Percentiles rank a stretch among this genome's conserved stretches.
These are phyloP conservation scores for Nakazawaea ambrosiae DNA, from an alignment of 805 yeast genomes.

Conservation along the genomic window DNA sequence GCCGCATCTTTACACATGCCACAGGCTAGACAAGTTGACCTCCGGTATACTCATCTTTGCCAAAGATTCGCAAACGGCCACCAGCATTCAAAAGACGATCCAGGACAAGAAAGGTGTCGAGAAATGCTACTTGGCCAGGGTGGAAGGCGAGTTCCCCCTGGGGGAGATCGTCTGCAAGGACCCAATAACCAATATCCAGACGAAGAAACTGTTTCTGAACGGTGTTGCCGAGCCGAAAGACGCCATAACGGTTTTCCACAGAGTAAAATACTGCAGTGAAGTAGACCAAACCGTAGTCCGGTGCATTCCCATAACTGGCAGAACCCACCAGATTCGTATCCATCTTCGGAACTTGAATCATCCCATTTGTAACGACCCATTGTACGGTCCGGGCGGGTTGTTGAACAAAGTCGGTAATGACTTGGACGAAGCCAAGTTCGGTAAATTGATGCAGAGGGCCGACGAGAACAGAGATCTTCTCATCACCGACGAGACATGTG, in stretches of 20 bases:
- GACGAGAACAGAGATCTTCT: constrained; percentile 15
- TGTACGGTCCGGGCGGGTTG: constrained; percentile 15
- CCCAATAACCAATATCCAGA: constrained; percentile 28
- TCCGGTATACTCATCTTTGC: constrained; percentile 44
- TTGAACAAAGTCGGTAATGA: not conserved
- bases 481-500: constrained; percentile 21
- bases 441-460: constrained; percentile 11
- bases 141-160: constrained; percentile 32
- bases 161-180: constrained; percentile 23
- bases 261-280: constrained; percentile 8
- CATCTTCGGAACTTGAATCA: constrained; percentile 40
- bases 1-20: constrained; percentile 26
- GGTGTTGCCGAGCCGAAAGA: constrained; percentile 15
- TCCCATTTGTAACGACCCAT: constrained; percentile 29
- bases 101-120: constrained; percentile 18
- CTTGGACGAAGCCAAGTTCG: constrained; percentile 9
- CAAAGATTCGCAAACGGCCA: constrained; percentile 26
- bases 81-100: constrained; percentile 26
- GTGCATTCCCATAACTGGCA: constrained; percentile 46
- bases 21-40: constrained; percentile 45
- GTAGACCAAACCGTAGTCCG: constrained; percentile 29
- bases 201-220: constrained; percentile 18
- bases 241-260: constrained; percentile 16
- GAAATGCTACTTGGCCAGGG: constrained; percentile 42
- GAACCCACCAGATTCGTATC: constrained; percentile 51